Base-by-base conservation (phyloP, 2,329 filamentous ascomycete species). In the Fonsecaea multimorphosa region DNA sequence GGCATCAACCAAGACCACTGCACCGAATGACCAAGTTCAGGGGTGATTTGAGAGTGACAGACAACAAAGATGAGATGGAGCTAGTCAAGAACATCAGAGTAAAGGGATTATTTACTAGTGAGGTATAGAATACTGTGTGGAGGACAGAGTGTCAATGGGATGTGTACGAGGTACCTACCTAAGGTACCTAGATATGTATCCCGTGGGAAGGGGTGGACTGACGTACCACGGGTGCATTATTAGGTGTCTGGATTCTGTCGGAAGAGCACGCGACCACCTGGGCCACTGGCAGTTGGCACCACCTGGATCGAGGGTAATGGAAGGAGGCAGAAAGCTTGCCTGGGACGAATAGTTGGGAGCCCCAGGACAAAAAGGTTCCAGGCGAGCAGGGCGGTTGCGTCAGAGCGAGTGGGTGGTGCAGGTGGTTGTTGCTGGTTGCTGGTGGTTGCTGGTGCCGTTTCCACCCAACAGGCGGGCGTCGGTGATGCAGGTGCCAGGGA, bases 401-500 rank as follows among this genome's bases (percentile, higher is more conserved):
- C 44, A 49, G 44, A 49, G 44, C 16, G 38, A 40, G 36, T n/a
- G 36, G 36, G 36, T 40, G 34, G 12, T 36, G 34, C 34, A 9
- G 34, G 34, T 36, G 34, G 12, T n/a, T n/a, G n/a, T n/a, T n/a
- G n/a, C n/a, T n/a, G n/a, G n/a, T n/a, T 36, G 34, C 34, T 7
- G 34, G 34, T 44, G 19, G 22, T 24, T 24, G 19, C 44, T 24
- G 44, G 44, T 22, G 44, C 19, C 22, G 44, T 19, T n/a, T 40
- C 38, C 38, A 40, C 38, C 38, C 38, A 40, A 40, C 38, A 40
- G 38, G 38, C 44, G 8, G 44, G 44, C 44, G 44, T 24, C 22
- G 12, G 44, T 49, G 44, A 24, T 49, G 44, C 44, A 49, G 44
- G 44, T 49, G 44, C 44, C 44, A 49, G 44, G 44, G 44, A 49